phyloP scores from a whole-genome alignment of 192 early-diverging fungal genomes.

The Radiomyces spectabilis region DNA sequence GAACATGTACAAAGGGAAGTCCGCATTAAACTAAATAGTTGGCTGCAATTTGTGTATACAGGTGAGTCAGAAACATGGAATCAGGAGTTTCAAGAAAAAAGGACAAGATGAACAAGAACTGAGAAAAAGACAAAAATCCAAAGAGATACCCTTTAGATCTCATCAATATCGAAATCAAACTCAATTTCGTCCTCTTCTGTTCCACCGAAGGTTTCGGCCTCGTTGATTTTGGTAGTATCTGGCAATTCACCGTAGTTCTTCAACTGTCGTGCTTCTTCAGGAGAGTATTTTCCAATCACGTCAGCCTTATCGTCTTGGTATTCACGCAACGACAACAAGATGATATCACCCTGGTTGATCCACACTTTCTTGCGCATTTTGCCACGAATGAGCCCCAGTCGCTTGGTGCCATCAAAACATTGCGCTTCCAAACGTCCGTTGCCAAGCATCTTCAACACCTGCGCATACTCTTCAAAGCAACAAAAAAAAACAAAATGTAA shows the following conservation, averaged over 20 bases:
- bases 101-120: too few species aligned
- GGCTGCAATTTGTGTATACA: too few species aligned
- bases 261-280: slow-evolving; percentile 90
- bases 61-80: too few species aligned
- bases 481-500: background rate
- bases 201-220: slow-evolving; percentile 60
- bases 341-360: slow-evolving; percentile 87
- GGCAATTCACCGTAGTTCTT: slow-evolving; percentile 94
- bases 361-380: slow-evolving; percentile 97
- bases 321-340: slow-evolving; percentile 83
- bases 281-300: slow-evolving; percentile 92
- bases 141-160: too few species aligned
- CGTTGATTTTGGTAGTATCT: slow-evolving; percentile 77
- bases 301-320: slow-evolving; percentile 92
- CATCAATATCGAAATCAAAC: slow-evolving; percentile 94
- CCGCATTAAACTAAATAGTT: too few species aligned
- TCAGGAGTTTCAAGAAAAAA: too few species aligned
- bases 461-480: slow-evolving; percentile 71
- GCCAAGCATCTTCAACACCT: slow-evolving; percentile 92
- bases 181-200: slow-evolving; percentile 64
- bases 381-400: slow-evolving; percentile 93
- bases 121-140: too few species aligned
- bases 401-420: slow-evolving; percentile 84
- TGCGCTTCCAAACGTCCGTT: slow-evolving; percentile 89
- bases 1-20: too few species aligned